Conservation (phyloP, 2,329 filamentous ascomycete genomes). For the Trichophyton rubrum region DNA sequence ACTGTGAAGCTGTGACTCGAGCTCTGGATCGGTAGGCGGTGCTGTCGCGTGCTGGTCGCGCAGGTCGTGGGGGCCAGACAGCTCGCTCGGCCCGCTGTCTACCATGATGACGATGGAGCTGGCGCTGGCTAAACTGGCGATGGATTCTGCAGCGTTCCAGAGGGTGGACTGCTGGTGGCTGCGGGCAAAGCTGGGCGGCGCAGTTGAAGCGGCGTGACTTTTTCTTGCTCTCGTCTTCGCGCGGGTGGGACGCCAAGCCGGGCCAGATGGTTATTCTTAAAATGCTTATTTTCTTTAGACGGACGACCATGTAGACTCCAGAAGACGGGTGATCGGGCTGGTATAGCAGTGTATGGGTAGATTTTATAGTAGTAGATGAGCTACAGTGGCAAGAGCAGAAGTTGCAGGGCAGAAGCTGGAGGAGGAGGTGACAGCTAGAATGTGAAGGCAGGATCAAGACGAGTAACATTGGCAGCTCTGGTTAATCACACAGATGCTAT, state of each 20-base stretch:
- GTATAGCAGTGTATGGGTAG: not conserved
- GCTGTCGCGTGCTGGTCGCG: not conserved
- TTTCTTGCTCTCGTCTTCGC: not conserved
- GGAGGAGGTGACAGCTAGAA: not conserved
- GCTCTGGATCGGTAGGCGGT: conserved; percentile 3
- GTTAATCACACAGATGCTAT: not conserved
- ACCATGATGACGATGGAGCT: not conserved
- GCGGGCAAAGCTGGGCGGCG: not conserved
- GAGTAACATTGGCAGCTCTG: too few relatives aligned
- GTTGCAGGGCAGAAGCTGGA: too few relatives aligned
- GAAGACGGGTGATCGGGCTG: too few relatives aligned
- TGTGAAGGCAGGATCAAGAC: not conserved
- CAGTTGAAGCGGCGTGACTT: conserved; percentile 12
- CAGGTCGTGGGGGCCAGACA: not conserved
- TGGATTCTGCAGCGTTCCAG: not conserved
- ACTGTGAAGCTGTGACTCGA: conserved; percentile 1
- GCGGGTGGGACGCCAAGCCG: not conserved
- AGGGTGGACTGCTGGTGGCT: not conserved
- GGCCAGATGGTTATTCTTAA: not conserved
- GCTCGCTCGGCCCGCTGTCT: not conserved
- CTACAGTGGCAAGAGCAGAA: too few relatives aligned
- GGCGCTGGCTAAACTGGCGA: conserved; percentile 1
- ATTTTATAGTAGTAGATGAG: not conserved
- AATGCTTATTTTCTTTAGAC: conserved; percentile 19
- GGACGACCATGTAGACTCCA: not conserved